Evolutionary conservation across 441 rosid genomes (phyloP), one percentile per base, ranked within the genome.

Genomic region (Raphanus hybrid): DNA sequence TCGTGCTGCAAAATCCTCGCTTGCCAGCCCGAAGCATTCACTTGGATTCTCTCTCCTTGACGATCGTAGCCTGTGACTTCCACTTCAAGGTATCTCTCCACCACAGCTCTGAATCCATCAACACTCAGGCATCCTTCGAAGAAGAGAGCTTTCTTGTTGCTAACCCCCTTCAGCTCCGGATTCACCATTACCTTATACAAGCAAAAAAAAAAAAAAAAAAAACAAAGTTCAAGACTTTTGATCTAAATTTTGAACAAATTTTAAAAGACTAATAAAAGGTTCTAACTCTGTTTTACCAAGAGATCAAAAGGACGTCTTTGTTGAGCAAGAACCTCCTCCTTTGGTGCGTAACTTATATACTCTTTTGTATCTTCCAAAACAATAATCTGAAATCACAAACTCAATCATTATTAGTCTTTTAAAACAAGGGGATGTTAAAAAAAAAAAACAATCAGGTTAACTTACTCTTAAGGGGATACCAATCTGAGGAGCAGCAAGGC

Each of bases 401-500:
- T 64, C 57, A 75, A 69, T 58, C 43, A 20, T n/a, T 67, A 23
- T n/a, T 67, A 23, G 23, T 23, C 12, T 29, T 11, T 29, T 64
- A 8, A 0, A 15, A 50, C 1, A 20, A 18, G 23, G 37, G 14
- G 34, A 59, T 9, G 3, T 8, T 39, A 39, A 37, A 6, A 57
- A 4, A 39, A 45, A 50, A 4, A 61, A 68, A 55, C 9, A 8
- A n/a, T 54, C 2, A 50, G 9, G 4, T 29, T 70, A 11, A 64
- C 85, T 64, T 59, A 92, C 97, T 80, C 78, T 83, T 73, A 91
- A 85, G 16, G 99, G 96, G 73, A 94, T 32, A 59, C 99, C 98
- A 76, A 94, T 91, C 75, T 94, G 98, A 67, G 99, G 98, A 73
- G 99, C 99, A 61, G 99, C 99, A 12, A 94, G 90, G 1, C 99